Evolutionary conservation across 306 rosid genomes (phyloP), one percentile per base, ranked within the genome.

Genomic region (Glycine latifolia): DNA sequence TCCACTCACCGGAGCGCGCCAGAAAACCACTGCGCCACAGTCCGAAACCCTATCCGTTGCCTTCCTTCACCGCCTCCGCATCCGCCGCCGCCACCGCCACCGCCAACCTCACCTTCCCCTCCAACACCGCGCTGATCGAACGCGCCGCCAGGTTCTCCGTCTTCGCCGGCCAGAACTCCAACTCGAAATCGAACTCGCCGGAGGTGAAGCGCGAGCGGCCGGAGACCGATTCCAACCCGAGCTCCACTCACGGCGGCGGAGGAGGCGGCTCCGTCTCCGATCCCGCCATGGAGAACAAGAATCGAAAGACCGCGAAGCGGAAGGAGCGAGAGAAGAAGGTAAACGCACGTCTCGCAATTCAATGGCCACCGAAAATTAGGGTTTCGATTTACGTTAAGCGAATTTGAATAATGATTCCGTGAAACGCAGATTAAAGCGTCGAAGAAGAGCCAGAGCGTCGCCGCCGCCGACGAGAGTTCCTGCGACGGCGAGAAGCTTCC

Each of bases 301-400:
- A 84, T 33, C 60, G 75, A n/a, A 95, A 85, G 84, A 41, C 84
- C 39, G 67, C 73, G 11, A 95, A 95, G 96, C 90, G 99, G 85
- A 95, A 91, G 90, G 96, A 95, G 61, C 91, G 93, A 67, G 98
- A 91, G 83, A 95, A 95, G 88, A 95, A 95, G 99, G 99, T 95
- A 47, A 26, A 26, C 31, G 31, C 31, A 80, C 17, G 10, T n/a
- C 47, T 8, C 26, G 56, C 6, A 62, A 63, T 41, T 15, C 56
- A 47, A 77, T 58, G 33, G 52, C 11, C 66, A 58, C 7, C 13
- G 39, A 52, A 65, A 81, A 59, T 77, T 87, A 86, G 92, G 91
- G 88, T 87, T 90, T 85, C 78, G 63, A 3, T 5, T 9, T 43
- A 83, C 77, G 78, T 82, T 79, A 14, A 9, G 52, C 9, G 44